These are phyloP conservation scores for Melampsora medusae DNA, from an alignment of 1,284 basidiomycete genomes.

Conservation along the genomic window DNA sequence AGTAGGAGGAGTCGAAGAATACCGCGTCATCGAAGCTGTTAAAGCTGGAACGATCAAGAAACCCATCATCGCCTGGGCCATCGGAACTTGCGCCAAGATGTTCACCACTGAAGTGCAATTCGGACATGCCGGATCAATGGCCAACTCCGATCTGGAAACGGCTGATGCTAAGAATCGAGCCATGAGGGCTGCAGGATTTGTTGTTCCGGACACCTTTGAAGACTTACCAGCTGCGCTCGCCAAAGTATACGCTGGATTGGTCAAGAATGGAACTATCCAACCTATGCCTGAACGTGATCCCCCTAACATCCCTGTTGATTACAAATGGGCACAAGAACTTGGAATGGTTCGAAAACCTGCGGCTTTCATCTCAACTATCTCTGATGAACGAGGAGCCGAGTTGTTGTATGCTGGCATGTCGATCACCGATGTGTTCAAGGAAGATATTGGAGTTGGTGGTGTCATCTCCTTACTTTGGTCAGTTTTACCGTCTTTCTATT, in stretches of 20 bases:
- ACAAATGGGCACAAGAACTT: conserved; percentile 98
- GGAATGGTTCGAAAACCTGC: conserved; percentile 98
- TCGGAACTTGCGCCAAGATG: conserved; percentile 99
- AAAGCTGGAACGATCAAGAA: conserved; percentile 91
- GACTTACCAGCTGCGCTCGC: conserved; percentile 81
- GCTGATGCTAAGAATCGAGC: conserved; percentile 95
- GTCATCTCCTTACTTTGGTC: conserved; percentile 96
- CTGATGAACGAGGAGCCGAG: conserved; percentile 98
- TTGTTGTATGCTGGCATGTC: conserved; percentile 98
- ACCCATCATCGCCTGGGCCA: conserved; percentile 98
- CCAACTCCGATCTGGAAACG: conserved; percentile 94
- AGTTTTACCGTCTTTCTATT: conserved; percentile 71
- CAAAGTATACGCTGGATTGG: conserved; percentile 80
- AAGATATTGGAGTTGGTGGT: conserved; percentile 94
- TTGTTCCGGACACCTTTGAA: conserved; percentile 97
- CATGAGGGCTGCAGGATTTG: conserved; percentile 91
- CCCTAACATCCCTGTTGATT: conserved; percentile 97
- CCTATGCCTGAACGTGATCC: conserved; percentile 80
- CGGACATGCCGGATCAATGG: conserved; percentile 96
- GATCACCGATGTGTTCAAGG: conserved; percentile 97
- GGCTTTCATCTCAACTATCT: conserved; percentile 99
- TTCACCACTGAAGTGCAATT: conserved; percentile 99
- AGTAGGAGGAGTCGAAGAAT: conserved; percentile 98
- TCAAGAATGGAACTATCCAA: conserved; percentile 68
- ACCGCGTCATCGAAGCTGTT: conserved; percentile 97